Evolutionary conservation across 2,329 filamentous ascomycete species (phyloP), one percentile per base, ranked within the genome.

Genomic region (Elsinoe perseae): DNA sequence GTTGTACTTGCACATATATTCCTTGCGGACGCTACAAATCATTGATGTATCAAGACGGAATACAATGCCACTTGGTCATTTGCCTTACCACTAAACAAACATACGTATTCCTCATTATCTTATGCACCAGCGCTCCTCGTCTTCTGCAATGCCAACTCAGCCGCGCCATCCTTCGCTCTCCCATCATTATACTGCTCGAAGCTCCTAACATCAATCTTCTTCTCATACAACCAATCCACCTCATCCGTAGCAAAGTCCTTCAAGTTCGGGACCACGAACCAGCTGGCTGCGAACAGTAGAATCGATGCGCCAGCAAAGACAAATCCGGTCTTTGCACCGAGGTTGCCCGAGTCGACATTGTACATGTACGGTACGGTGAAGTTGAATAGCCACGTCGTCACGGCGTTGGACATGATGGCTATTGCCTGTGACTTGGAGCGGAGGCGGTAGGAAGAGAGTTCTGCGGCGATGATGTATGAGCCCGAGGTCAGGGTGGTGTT

Each of bases 341-440:
- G 64, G 38, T 73, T 66, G 0, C 70, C 73, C 16, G 69, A 62
- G 55, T 76, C 74, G 0, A 70, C 65, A 58, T 75, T 80, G 66
- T 77, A 80, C 12, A 78, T 73, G 14, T 68, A 64, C 0, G 77
- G 75, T 59, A 82, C 81, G 66, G 82, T 82, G 61, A 82, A 82
- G 61, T 82, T 81, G 0, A 79, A 79, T 2, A 79, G 77, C 0
- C 79, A 81, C 60, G 81, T 82, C 0, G 30, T 57, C 32, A 43
- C 20, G 23, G 25, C 28, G 30, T 25, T 52, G 55, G 27, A 34
- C 20, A 36, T 44, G 25, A 78, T 75, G 0, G 79, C 79, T 1
- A 71, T 64, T 28, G 79, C 79, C 56, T 82, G 81, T 0, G 79
- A 81, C 60, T 81, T 77, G 0, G 74, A 77, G 9, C 80, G 75